Evolutionary conservation across 129 eudicot species (phyloP).

Genomic region (Flaveria ramosissima): DNA sequence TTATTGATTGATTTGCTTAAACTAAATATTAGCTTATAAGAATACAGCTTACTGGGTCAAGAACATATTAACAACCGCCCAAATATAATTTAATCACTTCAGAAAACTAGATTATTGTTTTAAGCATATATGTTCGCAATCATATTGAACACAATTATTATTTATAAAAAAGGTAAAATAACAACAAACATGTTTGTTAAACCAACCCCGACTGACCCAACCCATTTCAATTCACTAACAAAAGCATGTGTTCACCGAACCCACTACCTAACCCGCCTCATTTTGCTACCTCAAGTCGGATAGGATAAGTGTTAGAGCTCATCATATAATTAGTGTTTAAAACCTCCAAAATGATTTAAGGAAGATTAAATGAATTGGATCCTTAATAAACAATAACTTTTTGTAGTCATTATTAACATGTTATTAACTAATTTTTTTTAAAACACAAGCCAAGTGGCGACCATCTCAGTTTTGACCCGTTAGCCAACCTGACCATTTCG

Average conservation of each 20-base stretch:
- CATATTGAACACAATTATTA: background rate
- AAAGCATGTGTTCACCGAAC: background rate
- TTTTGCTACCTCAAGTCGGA: background rate
- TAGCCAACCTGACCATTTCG: background rate
- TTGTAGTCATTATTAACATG: background rate
- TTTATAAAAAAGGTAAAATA: background rate
- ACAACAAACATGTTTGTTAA: background rate
- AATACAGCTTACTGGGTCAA: background rate
- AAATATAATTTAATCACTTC: background rate
- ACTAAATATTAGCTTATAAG: background rate
- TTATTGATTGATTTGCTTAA: background rate
- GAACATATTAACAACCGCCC: background rate
- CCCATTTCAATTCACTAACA: background rate
- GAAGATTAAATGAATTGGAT: background rate
- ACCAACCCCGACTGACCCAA: background rate
- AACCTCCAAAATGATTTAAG: background rate
- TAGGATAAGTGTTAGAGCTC: background rate
- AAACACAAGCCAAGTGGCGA: background rate
- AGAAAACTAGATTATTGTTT: background rate
- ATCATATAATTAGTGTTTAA: background rate
- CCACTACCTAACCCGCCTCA: background rate
- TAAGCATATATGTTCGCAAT: background rate
- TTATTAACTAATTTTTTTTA: background rate
- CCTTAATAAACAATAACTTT: background rate
- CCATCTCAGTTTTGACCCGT: background rate